Conservation (phyloP, 1,139 yeast species). For the Lodderomyces orthopsilosis region DNA sequence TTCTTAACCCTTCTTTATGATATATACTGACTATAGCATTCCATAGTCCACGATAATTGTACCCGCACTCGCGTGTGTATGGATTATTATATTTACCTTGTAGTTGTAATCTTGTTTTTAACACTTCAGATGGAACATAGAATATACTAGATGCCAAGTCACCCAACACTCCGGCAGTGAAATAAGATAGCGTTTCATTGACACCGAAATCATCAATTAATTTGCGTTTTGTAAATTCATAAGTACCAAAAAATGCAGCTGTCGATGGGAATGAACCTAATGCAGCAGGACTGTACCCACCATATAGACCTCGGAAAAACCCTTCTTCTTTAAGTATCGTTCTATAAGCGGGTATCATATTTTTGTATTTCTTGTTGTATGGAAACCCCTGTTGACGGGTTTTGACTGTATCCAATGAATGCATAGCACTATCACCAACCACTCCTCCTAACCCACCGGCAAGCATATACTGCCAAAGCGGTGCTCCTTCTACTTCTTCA, state of each 20-base stretch:
- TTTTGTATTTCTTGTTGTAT: slow-evolving; percentile 59
- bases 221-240: slow-evolving; percentile 73
- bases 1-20: slow-evolving; percentile 65
- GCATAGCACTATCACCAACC: slow-evolving; percentile 91
- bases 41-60: slow-evolving; percentile 70
- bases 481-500: slow-evolving; percentile 21
- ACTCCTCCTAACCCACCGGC: slow-evolving; percentile 97
- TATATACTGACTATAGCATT: slow-evolving; percentile 69
- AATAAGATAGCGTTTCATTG: slow-evolving; percentile 77
- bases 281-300: slow-evolving; percentile 91
- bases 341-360: slow-evolving; percentile 64
- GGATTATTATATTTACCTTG: slow-evolving; percentile 88
- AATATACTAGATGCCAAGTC: slow-evolving; percentile 88
- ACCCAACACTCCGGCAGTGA: slow-evolving; percentile 85
- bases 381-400: slow-evolving; percentile 96
- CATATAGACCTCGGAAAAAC: slow-evolving; percentile 74
- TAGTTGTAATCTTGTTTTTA: slow-evolving; percentile 86
- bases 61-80: slow-evolving; percentile 69
- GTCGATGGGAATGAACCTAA: slow-evolving; percentile 92
- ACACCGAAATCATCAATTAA: slow-evolving; percentile 63
- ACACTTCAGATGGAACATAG: slow-evolving; percentile 96
- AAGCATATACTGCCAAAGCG: slow-evolving; percentile 62
- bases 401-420: slow-evolving; percentile 92
- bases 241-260: slow-evolving; percentile 86
- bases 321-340: slow-evolving; percentile 85